These are phyloP conservation scores for Leishmania braziliensis DNA, from an alignment of 208 protist species.

Conservation along the genomic window DNA sequence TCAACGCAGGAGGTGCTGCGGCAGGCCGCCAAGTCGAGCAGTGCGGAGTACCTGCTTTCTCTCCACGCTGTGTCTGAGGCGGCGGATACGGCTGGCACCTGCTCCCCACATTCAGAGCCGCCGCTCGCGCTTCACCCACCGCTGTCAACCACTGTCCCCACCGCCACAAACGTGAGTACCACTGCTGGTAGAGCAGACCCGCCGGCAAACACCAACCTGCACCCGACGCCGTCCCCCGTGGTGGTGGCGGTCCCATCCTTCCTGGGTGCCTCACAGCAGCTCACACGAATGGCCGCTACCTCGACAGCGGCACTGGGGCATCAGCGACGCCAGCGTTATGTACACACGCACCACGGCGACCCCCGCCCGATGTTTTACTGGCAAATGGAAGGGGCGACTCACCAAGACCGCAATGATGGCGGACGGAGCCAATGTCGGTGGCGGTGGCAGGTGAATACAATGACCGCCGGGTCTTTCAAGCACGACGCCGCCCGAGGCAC, in stretches of 20 bases:
- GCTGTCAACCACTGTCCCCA: background rate
- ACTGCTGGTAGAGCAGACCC: background rate
- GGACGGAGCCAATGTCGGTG: background rate
- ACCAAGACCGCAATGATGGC: background rate
- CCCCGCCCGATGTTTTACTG: background rate
- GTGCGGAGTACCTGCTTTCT: slow-evolving; percentile 21
- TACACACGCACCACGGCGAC: background rate
- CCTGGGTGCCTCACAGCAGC: slow-evolving; percentile 1
- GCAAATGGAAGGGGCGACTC: background rate
- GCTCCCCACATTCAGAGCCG: background rate
- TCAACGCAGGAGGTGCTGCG: slow-evolving; percentile 20
- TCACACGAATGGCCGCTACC: slow-evolving; percentile 25
- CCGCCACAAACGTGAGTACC: background rate
- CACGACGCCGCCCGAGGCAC: background rate
- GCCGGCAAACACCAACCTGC: background rate
- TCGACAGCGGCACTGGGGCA: slow-evolving; percentile 22
- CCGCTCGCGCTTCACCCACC: background rate
- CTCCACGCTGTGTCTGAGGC: background rate
- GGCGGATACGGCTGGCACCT: background rate
- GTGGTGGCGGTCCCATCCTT: background rate
- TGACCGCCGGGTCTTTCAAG: background rate
- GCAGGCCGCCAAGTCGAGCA: slow-evolving; percentile 14
- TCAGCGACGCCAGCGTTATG: slow-evolving; percentile 12
- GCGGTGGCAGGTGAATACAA: background rate
- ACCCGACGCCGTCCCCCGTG: background rate